phyloP scores from a whole-genome alignment of 108 stramenopile species.

The Cyclotella kingstonii region DNA sequence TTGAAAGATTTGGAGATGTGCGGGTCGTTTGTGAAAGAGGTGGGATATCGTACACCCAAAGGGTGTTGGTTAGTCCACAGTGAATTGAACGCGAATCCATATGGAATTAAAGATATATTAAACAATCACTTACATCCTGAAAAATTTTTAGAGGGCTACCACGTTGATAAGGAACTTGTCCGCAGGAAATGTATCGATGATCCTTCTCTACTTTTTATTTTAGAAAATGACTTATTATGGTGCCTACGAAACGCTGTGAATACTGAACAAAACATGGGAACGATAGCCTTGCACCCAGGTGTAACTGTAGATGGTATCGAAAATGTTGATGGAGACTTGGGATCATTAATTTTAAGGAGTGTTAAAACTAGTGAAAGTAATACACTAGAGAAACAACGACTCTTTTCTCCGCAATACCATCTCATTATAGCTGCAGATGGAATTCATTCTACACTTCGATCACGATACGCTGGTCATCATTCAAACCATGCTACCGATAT shows the following conservation, averaged over 20 bases:
- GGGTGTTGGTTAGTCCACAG: slow-evolving; percentile 78
- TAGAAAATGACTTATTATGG: slow-evolving; percentile 68
- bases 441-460: slow-evolving; percentile 64
- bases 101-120: slow-evolving; percentile 20
- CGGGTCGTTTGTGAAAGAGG: slow-evolving; percentile 59
- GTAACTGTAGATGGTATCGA: slow-evolving; percentile 46
- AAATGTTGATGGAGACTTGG: slow-evolving; percentile 48
- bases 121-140: not conserved
- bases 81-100: slow-evolving; percentile 49
- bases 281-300: slow-evolving; percentile 51
- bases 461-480: slow-evolving; percentile 67
- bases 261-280: slow-evolving; percentile 55
- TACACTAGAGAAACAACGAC: slow-evolving; percentile 25
- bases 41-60: slow-evolving; percentile 79
- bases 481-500: slow-evolving; percentile 18
- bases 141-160: not conserved
- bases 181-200: no score
- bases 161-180: not conserved
- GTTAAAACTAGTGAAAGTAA: slow-evolving; percentile 5
- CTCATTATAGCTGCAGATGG: slow-evolving; percentile 86
- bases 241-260: slow-evolving; percentile 58
- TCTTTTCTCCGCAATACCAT: slow-evolving; percentile 56
- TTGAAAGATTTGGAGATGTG: slow-evolving; percentile 46
- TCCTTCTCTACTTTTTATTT: slow-evolving; percentile 64
- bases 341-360: slow-evolving; percentile 46